These are phyloP conservation scores for Cryptococcus hybrid DNA, from an alignment of 1,284 basidiomycete genomes.

Conservation along the genomic window DNA sequence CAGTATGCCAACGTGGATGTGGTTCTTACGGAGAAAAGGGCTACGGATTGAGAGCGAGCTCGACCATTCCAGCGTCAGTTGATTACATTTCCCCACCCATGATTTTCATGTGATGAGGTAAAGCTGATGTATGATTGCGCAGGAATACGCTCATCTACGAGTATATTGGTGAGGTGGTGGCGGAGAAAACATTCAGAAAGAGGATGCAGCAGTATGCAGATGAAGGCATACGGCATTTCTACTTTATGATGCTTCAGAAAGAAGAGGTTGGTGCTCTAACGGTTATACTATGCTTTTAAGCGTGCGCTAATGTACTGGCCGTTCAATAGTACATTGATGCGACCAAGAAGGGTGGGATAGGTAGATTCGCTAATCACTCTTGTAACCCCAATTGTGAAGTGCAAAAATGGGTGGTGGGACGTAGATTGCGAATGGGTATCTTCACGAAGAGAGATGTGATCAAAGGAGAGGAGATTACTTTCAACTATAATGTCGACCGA, in stretches of 20 bases:
- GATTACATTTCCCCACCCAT: background rate
- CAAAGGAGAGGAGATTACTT: slow-evolving; percentile 90
- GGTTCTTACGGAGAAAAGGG: slow-evolving; percentile 94
- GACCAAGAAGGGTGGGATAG: slow-evolving; percentile 93
- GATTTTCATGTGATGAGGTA: slow-evolving; percentile 1
- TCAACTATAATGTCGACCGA: slow-evolving; percentile 99
- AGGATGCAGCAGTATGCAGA: slow-evolving; percentile 92
- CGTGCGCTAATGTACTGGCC: background rate
- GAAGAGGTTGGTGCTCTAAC: slow-evolving; percentile 68
- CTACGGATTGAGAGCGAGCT: slow-evolving; percentile 79
- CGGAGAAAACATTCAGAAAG: slow-evolving; percentile 80
- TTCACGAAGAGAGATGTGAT: slow-evolving; percentile 84
- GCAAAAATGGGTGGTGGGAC: slow-evolving; percentile 97
- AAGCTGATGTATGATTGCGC: slow-evolving; percentile 5
- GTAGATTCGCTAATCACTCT: slow-evolving; percentile 96
- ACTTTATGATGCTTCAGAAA: slow-evolving; percentile 99
- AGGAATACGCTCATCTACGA: slow-evolving; percentile 96
- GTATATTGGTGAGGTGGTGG: slow-evolving; percentile 96
- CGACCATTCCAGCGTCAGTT: slow-evolving; percentile 68
- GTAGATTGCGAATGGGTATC: slow-evolving; percentile 94
- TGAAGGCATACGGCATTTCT: slow-evolving; percentile 95
- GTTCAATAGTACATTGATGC: slow-evolving; percentile 91
- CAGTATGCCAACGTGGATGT: slow-evolving; percentile 88
- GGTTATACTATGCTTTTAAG: background rate
- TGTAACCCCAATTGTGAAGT: slow-evolving; percentile 98